Base-by-base conservation (phyloP, 2,329 filamentous ascomycete species). In the Colletotrichum sp. region DNA sequence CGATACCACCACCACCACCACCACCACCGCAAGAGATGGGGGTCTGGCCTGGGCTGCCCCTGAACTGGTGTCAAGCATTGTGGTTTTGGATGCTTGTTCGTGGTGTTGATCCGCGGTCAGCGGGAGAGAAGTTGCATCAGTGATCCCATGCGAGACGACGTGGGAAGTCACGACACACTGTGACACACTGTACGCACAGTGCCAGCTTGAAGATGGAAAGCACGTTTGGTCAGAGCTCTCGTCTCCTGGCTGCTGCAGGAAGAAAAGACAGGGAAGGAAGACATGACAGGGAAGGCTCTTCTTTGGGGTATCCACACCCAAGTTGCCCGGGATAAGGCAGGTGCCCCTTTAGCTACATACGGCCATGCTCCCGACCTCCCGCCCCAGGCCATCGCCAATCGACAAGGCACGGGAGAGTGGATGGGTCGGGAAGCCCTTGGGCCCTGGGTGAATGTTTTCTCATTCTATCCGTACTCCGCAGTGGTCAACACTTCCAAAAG, bases 271-370 rank as follows among this genome's bases (percentile, higher is more conserved):
- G 58, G 58, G 28, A 28, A 58, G 28, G 30, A 34, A 61, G 58
- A 18, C 16, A 32, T n/a, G 56, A 27, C 18, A 34, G n/a, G 56
- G 27, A 52, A 52, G 43, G n/a, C 43, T 52, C 43, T n/a, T 48
- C 36, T 48, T 48, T n/a, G 7, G 62, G 66, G 18, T 62, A 52
- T 58, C 60, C 71, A 55, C 34, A 18, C 13, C 39, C 18, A 48
- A 12, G 39, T 48, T 15, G 36, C 30, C 30, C 43, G n/a, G n/a
- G n/a, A 22, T 52, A 52, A 13, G 10, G 25, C 28, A 15, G 58
- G 58, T 10, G 27, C 52, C 68, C 48, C 68, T 30, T 66, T 75
- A 75, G 61, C 68, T 75, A 61, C 68, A 66, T 71, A 71, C 39
- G 68, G 36, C 55, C 61, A 32, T 43, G 68, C 32, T 28, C 68